phyloP scores from a whole-genome alignment of 108 stramenopile genomes.

The Pseudonitzschia multiseries region DNA sequence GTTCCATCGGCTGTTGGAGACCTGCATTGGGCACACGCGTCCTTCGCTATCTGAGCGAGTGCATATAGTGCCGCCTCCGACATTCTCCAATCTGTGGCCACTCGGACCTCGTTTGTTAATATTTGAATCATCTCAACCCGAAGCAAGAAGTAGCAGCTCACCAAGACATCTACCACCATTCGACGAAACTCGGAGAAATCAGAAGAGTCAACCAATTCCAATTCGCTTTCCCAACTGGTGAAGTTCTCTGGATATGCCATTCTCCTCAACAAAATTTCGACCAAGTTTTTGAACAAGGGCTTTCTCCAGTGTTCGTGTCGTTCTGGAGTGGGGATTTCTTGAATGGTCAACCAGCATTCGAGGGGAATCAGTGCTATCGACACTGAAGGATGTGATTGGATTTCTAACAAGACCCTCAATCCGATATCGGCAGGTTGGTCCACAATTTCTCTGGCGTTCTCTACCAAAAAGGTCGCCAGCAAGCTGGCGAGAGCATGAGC shows the following conservation, averaged over 20 bases:
- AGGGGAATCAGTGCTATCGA: constrained; percentile 42
- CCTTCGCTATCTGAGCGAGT: constrained; percentile 39
- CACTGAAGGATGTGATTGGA: constrained; percentile 50
- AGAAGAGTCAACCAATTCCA: constrained; percentile 45
- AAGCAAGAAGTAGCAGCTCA: constrained; percentile 48
- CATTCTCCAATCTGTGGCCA: constrained; percentile 38
- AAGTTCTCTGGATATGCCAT: constrained; percentile 41
- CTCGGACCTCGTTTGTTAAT: constrained; percentile 23
- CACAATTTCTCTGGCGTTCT: constrained; percentile 48
- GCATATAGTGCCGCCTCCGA: constrained; percentile 46
- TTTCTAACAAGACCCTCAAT: constrained; percentile 43
- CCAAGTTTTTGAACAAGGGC: constrained; percentile 40
- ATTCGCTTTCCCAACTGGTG: constrained; percentile 49
- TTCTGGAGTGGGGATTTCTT: constrained; percentile 52
- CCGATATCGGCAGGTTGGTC: constrained; percentile 40
- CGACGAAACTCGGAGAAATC: constrained; percentile 62
- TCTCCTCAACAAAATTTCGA: constrained; percentile 35
- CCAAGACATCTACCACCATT: constrained; percentile 49
- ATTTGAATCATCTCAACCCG: constrained; percentile 42
- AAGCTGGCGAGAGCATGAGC: constrained; percentile 43
- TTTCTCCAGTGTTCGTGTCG: constrained; percentile 37
- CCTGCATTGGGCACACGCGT: constrained; percentile 47
- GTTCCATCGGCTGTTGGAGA: constrained; percentile 29
- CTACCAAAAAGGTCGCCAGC: constrained; percentile 45
- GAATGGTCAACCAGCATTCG: constrained; percentile 64